Percentiles rank a stretch among this genome's conserved stretches.
Evolutionary conservation across 2,329 filamentous ascomycete genomes (phyloP).

Genomic region (Leptographium procerum): DNA sequence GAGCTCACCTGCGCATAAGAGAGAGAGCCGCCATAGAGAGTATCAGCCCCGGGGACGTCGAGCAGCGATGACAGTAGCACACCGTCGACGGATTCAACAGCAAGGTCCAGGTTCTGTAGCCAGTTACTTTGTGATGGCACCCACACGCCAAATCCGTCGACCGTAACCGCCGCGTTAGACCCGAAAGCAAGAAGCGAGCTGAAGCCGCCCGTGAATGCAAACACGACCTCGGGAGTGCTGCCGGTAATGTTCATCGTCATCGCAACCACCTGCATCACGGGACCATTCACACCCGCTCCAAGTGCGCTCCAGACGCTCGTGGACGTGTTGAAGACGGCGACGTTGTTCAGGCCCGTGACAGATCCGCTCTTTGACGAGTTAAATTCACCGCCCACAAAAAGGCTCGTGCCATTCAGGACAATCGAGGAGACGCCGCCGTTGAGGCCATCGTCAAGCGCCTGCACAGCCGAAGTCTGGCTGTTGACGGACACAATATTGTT

Average conservation of each 20-base stretch:
- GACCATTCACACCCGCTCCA: slow-evolving; percentile 76
- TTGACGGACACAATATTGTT: slow-evolving; percentile 70
- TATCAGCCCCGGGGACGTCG: slow-evolving; percentile 48
- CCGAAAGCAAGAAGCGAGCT: slow-evolving; percentile 58
- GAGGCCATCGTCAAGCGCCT: slow-evolving; percentile 59
- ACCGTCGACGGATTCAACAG: slow-evolving; percentile 58
- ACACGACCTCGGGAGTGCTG: slow-evolving; percentile 56
- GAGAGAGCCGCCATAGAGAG: slow-evolving; percentile 75
- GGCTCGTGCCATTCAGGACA: slow-evolving; percentile 49
- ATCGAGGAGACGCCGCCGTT: slow-evolving; percentile 68
- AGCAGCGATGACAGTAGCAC: slow-evolving; percentile 58
- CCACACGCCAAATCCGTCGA: slow-evolving; percentile 80
- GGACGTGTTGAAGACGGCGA: slow-evolving; percentile 63
- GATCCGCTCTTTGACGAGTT: slow-evolving; percentile 55
- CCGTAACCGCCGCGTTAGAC: slow-evolving; percentile 47
- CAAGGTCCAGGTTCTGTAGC: slow-evolving; percentile 65
- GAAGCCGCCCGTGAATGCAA: slow-evolving; percentile 76
- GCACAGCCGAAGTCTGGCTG: slow-evolving; percentile 47
- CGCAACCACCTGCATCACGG: slow-evolving; percentile 62
- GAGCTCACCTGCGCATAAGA: slow-evolving; percentile 62
- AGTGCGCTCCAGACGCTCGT: slow-evolving; percentile 65
- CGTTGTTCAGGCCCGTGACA: slow-evolving; percentile 55
- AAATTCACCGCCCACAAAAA: slow-evolving; percentile 83
- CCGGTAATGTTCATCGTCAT: slow-evolving; percentile 68
- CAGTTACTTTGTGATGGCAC: slow-evolving; percentile 76